Percentiles rank a stretch among this genome's conserved stretches.
phyloP scores from a whole-genome alignment of 208 protist species.

The Acanthamoeba royreba region DNA sequence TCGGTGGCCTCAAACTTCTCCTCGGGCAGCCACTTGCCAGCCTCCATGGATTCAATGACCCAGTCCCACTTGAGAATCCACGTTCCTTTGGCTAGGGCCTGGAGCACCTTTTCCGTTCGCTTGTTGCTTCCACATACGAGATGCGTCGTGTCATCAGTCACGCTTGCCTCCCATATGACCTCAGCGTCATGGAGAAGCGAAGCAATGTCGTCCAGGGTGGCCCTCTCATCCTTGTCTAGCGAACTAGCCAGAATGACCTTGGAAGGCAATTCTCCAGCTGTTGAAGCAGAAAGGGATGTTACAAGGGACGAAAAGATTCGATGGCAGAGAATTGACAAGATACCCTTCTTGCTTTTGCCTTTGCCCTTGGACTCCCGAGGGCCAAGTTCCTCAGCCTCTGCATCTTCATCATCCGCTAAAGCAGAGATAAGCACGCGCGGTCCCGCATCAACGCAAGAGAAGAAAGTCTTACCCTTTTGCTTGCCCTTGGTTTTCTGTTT shows the following conservation, averaged over 20 bases:
- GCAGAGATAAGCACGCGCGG: not conserved
- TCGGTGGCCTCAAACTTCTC: not conserved
- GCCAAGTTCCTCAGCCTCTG: not conserved
- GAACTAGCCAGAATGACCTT: not conserved
- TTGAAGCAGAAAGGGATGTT: not conserved
- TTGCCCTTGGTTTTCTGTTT: not conserved
- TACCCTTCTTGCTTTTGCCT: not conserved
- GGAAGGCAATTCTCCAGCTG: not conserved
- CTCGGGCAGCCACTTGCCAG: slow-evolving; percentile 22
- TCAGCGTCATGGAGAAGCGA: not conserved
- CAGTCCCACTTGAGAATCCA: slow-evolving; percentile 21
- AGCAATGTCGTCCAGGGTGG: not conserved
- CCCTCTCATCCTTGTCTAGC: not conserved
- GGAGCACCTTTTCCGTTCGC: slow-evolving; percentile 16
- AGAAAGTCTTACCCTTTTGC: not conserved
- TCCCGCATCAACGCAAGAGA: not conserved
- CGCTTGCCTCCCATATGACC: not conserved
- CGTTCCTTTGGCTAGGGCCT: not conserved
- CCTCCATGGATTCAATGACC: slow-evolving; percentile 11
- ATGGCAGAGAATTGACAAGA: not conserved
- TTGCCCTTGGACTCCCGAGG: not conserved
- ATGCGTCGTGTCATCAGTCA: not conserved
- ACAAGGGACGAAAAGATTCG: not conserved
- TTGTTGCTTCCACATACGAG: not conserved
- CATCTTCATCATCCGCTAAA: not conserved